Percentiles rank a stretch among this genome's conserved stretches.
phyloP scores from a whole-genome alignment of 768 basidiomycete species.

The Amanita exitialis region DNA sequence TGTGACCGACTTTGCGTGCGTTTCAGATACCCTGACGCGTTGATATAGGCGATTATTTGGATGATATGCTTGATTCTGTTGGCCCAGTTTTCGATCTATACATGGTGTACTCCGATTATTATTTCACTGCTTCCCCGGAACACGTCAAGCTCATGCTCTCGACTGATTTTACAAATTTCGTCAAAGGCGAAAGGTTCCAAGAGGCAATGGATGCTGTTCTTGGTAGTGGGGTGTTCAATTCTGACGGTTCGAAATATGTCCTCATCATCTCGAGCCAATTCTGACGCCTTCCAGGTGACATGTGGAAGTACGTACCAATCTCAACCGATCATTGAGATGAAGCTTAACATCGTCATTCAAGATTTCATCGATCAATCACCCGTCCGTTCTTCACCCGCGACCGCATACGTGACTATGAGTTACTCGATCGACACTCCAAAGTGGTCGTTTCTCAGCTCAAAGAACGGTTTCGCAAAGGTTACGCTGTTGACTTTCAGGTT shows the following conservation, averaged over 20 bases:
- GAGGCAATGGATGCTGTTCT: conserved; percentile 35
- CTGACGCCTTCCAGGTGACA: conserved; percentile 14
- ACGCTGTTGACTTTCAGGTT: conserved; percentile 53
- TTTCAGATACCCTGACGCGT: neutral
- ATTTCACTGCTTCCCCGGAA: conserved; percentile 41
- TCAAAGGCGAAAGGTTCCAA: conserved; percentile 43
- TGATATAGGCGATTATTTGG: conserved; percentile 31
- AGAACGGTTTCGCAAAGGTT: conserved; percentile 35
- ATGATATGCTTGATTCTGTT: conserved; percentile 19
- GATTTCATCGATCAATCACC: conserved; percentile 55
- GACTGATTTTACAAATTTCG: conserved; percentile 48
- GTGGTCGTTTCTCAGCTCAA: conserved; percentile 32
- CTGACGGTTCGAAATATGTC: conserved; percentile 35
- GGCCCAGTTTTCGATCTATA: conserved; percentile 38
- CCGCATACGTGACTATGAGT: conserved; percentile 47
- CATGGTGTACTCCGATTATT: conserved; percentile 31
- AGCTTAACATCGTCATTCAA: conserved; percentile 9
- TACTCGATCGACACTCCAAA: conserved; percentile 48
- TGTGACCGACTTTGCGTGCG: neutral
- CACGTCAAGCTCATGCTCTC: conserved; percentile 49
- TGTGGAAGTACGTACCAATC: conserved; percentile 24
- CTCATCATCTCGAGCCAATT: neutral
- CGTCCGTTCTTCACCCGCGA: conserved; percentile 58
- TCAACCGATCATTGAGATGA: neutral
- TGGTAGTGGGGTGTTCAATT: conserved; percentile 62